Base-by-base conservation (phyloP, 2,329 filamentous ascomycete genomes). In the Hypoxylon sp. region DNA sequence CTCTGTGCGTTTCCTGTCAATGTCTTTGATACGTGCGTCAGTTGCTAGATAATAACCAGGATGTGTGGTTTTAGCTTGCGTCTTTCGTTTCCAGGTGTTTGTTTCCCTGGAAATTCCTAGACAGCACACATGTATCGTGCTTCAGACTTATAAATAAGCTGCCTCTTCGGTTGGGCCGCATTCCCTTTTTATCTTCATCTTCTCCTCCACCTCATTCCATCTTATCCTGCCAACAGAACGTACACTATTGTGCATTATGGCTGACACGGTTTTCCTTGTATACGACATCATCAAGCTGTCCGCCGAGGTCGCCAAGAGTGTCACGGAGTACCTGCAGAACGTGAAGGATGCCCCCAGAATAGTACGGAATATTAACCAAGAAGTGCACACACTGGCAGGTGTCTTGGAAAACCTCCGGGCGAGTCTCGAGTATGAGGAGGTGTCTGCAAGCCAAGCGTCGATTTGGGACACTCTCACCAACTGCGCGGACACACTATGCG, bases 281-380 rank as follows among this genome's bases (percentile, higher is more conserved):
- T 28, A 55, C 25, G 56, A 51, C 0, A 19, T 62, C 38, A 50
- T 68, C 14, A 34, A n/a, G n/a, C 19, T 61, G 36, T 51, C 59
- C 10, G 17, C 4, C 3, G 30, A 55, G 23, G 62, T 63, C 11
- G 65, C 52, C n/a, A 53, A 11, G 1, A 38, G 17, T 23, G 43
- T 68, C 43, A 55, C 28, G 14, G 28, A 59, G 2, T 70, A 63
- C 30, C 3, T 41, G 19, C 41, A n/a, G n/a, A 59, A 59, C 23
- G 60, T 68, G 11, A 66, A 65, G 55, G 56, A 66, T 23, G 65
- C 48, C 3, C 65, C 62, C 7, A 55, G 45, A 19, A 1, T 56
- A 34, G 48, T 68, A n/a, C 32, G 2, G 34, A 32, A 1, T 1
- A 66, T 68, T 38, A 36, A 21, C 10, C 13, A 64, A 10, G 68